Evolutionary conservation across 163 green algal genomes (phyloP), one percentile per base, ranked within the genome.

Genomic region (Scenedesmus sp.): DNA sequence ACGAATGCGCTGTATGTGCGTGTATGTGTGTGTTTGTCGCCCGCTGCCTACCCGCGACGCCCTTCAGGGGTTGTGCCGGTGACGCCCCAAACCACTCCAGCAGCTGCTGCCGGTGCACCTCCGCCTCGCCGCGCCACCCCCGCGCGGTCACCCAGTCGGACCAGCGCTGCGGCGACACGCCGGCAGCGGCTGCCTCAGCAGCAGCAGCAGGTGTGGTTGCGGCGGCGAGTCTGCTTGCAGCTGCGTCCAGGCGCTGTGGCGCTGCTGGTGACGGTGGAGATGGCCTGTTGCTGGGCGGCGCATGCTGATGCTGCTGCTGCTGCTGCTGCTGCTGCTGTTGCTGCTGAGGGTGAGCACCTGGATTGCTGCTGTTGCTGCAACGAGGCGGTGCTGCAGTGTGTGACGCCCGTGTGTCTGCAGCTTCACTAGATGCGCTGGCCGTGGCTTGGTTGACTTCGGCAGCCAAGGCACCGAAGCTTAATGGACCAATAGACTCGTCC

Each of bases 31-130:
- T n/a, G n/a, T n/a, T n/a, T n/a, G n/a, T n/a, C n/a, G n/a, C n/a
- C n/a, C n/a, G n/a, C n/a, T n/a, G 7, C 56, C 56, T 83, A 94
- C 92, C 90, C 24, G 91, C 53, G 13, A 87, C 37, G 0, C 91
- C 93, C 22, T 82, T 59, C n/a, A 85, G 82, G 15, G 91, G 88
- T 2, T 88, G 1, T n/a, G 15, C 44, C 6, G 92, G 94, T 7
- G 85, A 89, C 24, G 92, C 93, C 0, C 94, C 94, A 87, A 96
- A 96, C 94, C 94, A 96, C 90, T 96, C 92, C 18, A 96, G 92
- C 92, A 96, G 93, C 91, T 93, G 90, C 92, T 95, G 93, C 89
- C 83, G 70, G 35, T 90, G 89, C 44, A 81, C 90, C 86, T 94
- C 93, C 51, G 91, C 49, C 20, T 40, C 49, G 13, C 85, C 86